A percentile compares a stretch with the other conserved stretches of the same genome.
Evolutionary conservation across 345 rosid species (phyloP).

Genomic region (Hypericum androsaemum): DNA sequence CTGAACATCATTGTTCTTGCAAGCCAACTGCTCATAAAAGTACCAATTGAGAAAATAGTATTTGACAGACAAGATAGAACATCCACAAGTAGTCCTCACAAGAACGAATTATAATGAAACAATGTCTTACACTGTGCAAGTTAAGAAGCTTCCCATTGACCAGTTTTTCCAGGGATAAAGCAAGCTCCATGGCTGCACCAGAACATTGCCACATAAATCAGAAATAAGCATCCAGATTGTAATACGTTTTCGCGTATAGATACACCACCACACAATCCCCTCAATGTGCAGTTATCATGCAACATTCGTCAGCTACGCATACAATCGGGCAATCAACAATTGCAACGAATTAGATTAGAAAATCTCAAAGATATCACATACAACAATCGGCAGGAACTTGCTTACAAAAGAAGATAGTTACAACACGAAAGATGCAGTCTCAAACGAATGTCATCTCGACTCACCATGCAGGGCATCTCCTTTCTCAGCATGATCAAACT

Average conservation of each 20-base stretch:
- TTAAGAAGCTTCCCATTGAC: constrained; percentile 21
- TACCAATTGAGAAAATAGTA: not conserved
- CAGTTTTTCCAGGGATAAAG: constrained; percentile 23
- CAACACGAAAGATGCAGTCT: too few relatives aligned
- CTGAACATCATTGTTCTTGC: constrained; percentile 15
- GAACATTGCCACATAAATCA: not conserved
- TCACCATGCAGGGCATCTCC: constrained; percentile 26
- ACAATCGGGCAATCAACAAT: too few relatives aligned
- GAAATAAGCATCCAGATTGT: not conserved
- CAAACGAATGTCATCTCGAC: not conserved
- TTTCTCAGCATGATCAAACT: constrained; percentile 21
- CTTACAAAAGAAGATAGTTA: too few relatives aligned
- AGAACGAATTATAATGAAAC: not conserved
- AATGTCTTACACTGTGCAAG: constrained; percentile 16
- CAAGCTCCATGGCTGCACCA: constrained; percentile 25
- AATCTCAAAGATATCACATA: too few relatives aligned
- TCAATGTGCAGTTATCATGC: too few relatives aligned
- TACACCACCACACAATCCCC: not conserved
- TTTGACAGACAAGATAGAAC: not conserved
- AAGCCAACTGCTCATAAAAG: constrained; percentile 13
- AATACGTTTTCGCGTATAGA: not conserved
- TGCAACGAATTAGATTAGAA: too few relatives aligned
- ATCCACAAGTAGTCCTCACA: not conserved
- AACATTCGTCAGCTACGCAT: too few relatives aligned
- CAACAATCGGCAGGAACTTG: too few relatives aligned